Evolutionary conservation across 192 early-diverging fungal species (phyloP).

Genomic region (Piromyces sp.): DNA sequence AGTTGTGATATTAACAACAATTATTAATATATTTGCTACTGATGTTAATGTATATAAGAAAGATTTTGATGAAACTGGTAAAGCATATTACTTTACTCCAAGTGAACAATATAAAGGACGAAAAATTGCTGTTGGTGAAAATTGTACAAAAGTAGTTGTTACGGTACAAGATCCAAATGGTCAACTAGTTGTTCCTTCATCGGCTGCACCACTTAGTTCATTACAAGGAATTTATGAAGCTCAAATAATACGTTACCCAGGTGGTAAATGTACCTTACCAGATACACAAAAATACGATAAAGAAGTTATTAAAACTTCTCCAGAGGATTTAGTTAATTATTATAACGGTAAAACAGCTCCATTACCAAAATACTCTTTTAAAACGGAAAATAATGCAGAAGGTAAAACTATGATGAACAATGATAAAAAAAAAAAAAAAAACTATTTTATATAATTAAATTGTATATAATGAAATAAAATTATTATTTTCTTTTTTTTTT

Average conservation of each 20-base stretch:
- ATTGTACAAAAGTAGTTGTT: neutral
- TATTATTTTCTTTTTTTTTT: too few relatives aligned
- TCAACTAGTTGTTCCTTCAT: neutral
- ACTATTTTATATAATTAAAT: too few relatives aligned
- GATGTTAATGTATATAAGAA: neutral
- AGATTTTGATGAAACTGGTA: neutral
- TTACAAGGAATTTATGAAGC: neutral
- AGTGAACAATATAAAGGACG: neutral
- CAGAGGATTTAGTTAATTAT: neutral
- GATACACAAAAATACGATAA: neutral
- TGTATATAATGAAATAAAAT: too few relatives aligned
- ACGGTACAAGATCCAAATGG: neutral
- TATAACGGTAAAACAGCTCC: neutral
- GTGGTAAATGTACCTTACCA: neutral
- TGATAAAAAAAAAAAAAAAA: too few relatives aligned
- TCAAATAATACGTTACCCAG: neutral
- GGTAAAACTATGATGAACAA: too few relatives aligned
- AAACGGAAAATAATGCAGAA: neutral
- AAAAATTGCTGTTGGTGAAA: neutral
- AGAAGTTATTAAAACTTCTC: neutral
- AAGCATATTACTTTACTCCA: neutral
- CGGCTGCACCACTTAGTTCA: neutral
- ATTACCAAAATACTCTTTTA: neutral
- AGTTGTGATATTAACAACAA: neutral
- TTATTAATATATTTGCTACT: neutral